Evolutionary conservation across 768 basidiomycete genomes (phyloP).

Genomic region (Lactarius trivialis): DNA sequence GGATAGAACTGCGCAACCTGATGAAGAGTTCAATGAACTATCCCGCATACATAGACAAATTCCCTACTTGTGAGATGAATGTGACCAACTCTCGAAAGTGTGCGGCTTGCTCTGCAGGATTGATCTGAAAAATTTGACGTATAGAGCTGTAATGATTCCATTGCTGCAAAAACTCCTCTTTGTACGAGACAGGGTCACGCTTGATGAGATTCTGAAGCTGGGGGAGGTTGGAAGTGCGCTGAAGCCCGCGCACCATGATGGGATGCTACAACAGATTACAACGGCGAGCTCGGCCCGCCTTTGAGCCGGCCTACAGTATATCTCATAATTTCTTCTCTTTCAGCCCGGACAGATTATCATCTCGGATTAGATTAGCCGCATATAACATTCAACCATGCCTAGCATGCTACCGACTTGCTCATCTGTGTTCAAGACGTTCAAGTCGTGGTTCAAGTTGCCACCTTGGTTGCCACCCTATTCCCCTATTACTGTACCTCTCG

Average conservation of each 20-base stretch:
- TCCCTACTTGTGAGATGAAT: conserved; percentile 77
- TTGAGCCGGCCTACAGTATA: no score
- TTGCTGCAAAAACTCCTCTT: conserved; percentile 93
- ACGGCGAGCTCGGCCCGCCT: background rate
- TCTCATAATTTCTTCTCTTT: no score
- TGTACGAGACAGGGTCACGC: conserved; percentile 82
- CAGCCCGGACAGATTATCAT: no score
- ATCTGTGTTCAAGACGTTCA: background rate
- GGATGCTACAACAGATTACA: background rate
- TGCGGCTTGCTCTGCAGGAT: conserved; percentile 78
- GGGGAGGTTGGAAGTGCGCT: conserved; percentile 85
- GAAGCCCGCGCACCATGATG: conserved; percentile 36
- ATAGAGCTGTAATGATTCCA: conserved; percentile 92
- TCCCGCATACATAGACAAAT: background rate
- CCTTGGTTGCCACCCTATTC: background rate
- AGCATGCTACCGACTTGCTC: background rate
- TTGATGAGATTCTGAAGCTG: conserved; percentile 95
- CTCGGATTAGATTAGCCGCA: no score
- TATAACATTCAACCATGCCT: no score
- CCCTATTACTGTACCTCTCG: no score
- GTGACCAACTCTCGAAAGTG: conserved; percentile 83
- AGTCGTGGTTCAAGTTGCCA: background rate
- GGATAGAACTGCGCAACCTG: conserved; percentile 93
- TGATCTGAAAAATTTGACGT: conserved; percentile 75
- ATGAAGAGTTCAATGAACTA: background rate